Percentiles rank a stretch among this genome's conserved stretches.
Conservation (phyloP, 768 basidiomycete genomes). For the Auricularia sp. region DNA sequence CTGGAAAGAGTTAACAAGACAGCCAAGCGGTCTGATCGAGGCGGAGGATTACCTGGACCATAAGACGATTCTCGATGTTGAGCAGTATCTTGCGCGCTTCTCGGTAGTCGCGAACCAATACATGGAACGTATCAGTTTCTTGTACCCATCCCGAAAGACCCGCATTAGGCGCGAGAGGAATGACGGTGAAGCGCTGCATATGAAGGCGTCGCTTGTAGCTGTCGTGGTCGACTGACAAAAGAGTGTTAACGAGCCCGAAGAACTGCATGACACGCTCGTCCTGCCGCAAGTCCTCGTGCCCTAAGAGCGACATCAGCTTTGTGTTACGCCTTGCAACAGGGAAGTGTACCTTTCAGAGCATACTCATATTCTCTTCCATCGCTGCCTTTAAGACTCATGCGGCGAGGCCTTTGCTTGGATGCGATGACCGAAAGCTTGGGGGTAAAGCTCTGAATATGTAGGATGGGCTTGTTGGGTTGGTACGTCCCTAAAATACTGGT, state of each 20-base stretch:
- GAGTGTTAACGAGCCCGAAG: slow-evolving; percentile 41
- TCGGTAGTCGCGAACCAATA: slow-evolving; percentile 38
- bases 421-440: slow-evolving; percentile 36
- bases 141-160: slow-evolving; percentile 39
- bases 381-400: slow-evolving; percentile 31
- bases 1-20: neutral
- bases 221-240: slow-evolving; percentile 34
- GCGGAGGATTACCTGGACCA: slow-evolving; percentile 26
- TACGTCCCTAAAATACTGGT: slow-evolving; percentile 26
- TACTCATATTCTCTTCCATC: slow-evolving; percentile 40
- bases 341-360: slow-evolving; percentile 30
- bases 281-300: slow-evolving; percentile 42
- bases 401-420: slow-evolving; percentile 38
- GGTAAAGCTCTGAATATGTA: slow-evolving; percentile 31
- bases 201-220: slow-evolving; percentile 39
- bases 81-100: slow-evolving; percentile 39
- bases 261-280: slow-evolving; percentile 46
- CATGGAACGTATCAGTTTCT: slow-evolving; percentile 37
- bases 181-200: slow-evolving; percentile 37
- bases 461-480: slow-evolving; percentile 30
- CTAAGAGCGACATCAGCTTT: slow-evolving; percentile 10
- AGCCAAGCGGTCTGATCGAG: slow-evolving; percentile 3
- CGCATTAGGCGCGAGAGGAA: slow-evolving; percentile 37
- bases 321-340: neutral
- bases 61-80: slow-evolving; percentile 41